phyloP scores from a whole-genome alignment of 1,284 basidiomycete genomes.

The Mycosarcoma maydis region DNA sequence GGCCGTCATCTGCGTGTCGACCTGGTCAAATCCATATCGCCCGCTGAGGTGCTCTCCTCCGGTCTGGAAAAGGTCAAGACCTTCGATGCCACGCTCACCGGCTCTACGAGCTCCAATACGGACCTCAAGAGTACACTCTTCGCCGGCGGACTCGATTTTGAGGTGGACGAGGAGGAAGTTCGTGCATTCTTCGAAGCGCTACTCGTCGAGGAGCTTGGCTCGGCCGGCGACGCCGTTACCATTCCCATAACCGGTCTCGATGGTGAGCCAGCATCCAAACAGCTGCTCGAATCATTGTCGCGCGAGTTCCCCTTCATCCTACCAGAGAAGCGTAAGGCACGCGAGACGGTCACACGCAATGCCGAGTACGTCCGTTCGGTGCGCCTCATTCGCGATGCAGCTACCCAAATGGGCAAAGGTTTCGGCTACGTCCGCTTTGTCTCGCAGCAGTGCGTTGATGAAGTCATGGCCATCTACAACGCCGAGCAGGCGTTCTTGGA shows the following conservation, averaged over 20 bases:
- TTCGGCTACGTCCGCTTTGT: constrained; percentile 92
- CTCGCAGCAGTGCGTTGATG: constrained; percentile 71
- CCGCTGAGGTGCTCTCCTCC: constrained; percentile 50
- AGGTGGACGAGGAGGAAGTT: constrained; percentile 87
- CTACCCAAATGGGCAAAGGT: constrained; percentile 96
- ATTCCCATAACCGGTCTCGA: constrained; percentile 37
- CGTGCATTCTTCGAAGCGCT: constrained; percentile 85
- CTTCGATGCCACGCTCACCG: constrained; percentile 45
- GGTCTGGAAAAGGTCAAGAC: constrained; percentile 58
- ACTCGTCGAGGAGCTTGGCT: constrained; percentile 79
- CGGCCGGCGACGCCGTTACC: constrained; percentile 46
- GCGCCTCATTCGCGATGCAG: constrained; percentile 86
- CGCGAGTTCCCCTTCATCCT: constrained; percentile 33
- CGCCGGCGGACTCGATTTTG: constrained; percentile 92
- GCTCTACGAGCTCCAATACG: constrained; percentile 26
- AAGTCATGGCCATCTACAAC: constrained; percentile 60
- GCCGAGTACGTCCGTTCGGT: constrained; percentile 81
- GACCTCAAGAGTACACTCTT: constrained; percentile 79
- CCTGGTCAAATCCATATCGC: constrained; percentile 52
- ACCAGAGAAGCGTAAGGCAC: constrained; percentile 22
- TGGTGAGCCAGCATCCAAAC: constrained; percentile 21
- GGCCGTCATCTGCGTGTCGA: constrained; percentile 69
- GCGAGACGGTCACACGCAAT: constrained; percentile 33
- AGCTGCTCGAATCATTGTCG: constrained; percentile 21
- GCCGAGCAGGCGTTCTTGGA: constrained; percentile 61